These are phyloP conservation scores for Colletotrichum gigasporum DNA, from an alignment of 2,329 filamentous ascomycete species.

Conservation along the genomic window DNA sequence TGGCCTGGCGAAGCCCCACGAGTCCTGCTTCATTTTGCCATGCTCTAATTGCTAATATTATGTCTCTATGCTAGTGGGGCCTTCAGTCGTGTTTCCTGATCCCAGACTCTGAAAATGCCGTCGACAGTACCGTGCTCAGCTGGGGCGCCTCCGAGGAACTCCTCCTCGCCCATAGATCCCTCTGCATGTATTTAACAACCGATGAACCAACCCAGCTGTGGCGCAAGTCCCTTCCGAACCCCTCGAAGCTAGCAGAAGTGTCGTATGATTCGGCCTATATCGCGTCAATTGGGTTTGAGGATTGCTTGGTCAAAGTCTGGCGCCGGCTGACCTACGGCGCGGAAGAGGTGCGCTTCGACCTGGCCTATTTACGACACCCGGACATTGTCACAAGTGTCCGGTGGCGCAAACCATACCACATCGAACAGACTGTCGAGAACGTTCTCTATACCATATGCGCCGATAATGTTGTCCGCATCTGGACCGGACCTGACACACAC, in stretches of 20 bases:
- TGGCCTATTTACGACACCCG: constrained; percentile 89
- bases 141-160: constrained; percentile 91
- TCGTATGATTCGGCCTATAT: constrained; percentile 91
- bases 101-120: constrained; percentile 42
- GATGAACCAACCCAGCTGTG: constrained; percentile 69
- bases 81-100: constrained; percentile 70
- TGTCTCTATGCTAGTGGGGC: constrained; percentile 60
- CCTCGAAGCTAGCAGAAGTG: constrained; percentile 77
- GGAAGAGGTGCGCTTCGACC: constrained; percentile 87
- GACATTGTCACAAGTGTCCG: constrained; percentile 81
- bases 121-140: constrained; percentile 65
- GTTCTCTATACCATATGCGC: constrained; percentile 89
- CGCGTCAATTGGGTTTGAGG: constrained; percentile 80
- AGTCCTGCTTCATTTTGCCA: no score
- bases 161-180: constrained; percentile 75
- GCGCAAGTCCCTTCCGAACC: constrained; percentile 77
- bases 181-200: constrained; percentile 73
- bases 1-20: no score
- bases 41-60: neutral
- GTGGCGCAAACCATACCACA: constrained; percentile 83
- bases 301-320: constrained; percentile 93
- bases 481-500: constrained; percentile 80
- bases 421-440: constrained; percentile 83
- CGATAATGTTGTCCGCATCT: constrained; percentile 83
- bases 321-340: constrained; percentile 84